Evolutionary conservation across 1,284 basidiomycete genomes (phyloP), one percentile per base, ranked within the genome.

Genomic region (Butyriboletus appendiculatus): DNA sequence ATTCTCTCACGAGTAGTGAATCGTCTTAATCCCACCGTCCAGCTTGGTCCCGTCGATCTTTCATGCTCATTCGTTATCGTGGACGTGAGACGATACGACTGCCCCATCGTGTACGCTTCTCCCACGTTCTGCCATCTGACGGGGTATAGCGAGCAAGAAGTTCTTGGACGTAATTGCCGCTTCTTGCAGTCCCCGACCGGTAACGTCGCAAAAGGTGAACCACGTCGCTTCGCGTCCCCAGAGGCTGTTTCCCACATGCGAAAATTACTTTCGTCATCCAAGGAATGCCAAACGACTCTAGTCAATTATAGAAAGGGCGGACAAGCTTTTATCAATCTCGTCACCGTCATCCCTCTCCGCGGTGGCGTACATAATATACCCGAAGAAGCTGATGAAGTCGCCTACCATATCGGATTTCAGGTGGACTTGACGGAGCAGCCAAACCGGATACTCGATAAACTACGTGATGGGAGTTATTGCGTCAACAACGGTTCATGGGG

Each of bases 351-450:
- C 37, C 94, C 91, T 30, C 82, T 96, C 58, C 71, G 76, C 2
- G 86, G 85, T 20, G 90, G 89, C 33, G 80, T 85, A 26, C 71
- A 76, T 49, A 78, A 78, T 45, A 59, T 59, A 5, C 70, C 71
- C 1, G 73, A 78, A 20, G 81, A 82, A 61, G 76, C 75, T 37
- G 76, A 80, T 50, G 80, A 88, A 35, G 80, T 92, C 42, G 85
- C 86, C 20, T 97, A 91, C 69, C 88, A 93, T 63, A 88, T 98
- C 55, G 96, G 96, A 3, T 98, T 98, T 78, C 90, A 94, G 71
- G 88, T 94, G 48, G 93, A 97, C 70, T 77, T 98, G 45, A 87
- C 88, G 28, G 86, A 90, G 65, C 93, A 96, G 73, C 94, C 94
- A 3, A 86, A 86, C 64, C 84, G 84, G 0, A 94, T 97, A 57